These are phyloP conservation scores for Malassezia restricta DNA, from an alignment of 1,284 basidiomycete species.

Conservation along the genomic window DNA sequence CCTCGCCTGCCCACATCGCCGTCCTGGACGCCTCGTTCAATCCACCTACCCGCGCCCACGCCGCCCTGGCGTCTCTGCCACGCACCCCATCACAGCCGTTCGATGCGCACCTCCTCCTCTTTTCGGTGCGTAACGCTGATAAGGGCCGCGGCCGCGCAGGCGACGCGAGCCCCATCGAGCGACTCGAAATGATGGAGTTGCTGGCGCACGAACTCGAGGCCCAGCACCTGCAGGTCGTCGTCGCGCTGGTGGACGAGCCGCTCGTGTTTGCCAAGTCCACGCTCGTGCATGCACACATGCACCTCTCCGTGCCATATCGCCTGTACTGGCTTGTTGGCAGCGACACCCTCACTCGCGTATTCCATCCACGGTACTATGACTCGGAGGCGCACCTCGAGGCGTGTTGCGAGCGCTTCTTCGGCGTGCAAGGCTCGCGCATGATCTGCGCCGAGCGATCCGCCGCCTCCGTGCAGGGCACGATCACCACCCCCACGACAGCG, in stretches of 20 bases:
- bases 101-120: slow-evolving; percentile 66
- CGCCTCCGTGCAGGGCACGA: slow-evolving; percentile 3
- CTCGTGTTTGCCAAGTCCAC: slow-evolving; percentile 73
- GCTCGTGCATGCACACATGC: slow-evolving; percentile 23
- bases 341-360: slow-evolving; percentile 76
- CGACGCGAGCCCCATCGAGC: slow-evolving; percentile 50
- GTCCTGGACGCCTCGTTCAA: slow-evolving; percentile 89
- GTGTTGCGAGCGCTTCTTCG: slow-evolving; percentile 57
- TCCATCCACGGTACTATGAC: slow-evolving; percentile 66
- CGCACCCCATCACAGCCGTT: slow-evolving; percentile 46
- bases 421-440: slow-evolving; percentile 54
- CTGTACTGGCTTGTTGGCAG: slow-evolving; percentile 66
- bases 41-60: slow-evolving; percentile 77
- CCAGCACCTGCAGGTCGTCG: slow-evolving; percentile 50
- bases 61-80: slow-evolving; percentile 57
- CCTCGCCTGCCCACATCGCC: slow-evolving; percentile 35
- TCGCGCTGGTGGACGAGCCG: slow-evolving; percentile 73
- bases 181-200: slow-evolving; percentile 45
- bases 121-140: slow-evolving; percentile 80
- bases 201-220: slow-evolving; percentile 32
- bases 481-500: neutral
- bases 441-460: slow-evolving; percentile 46
- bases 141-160: slow-evolving; percentile 57
- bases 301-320: neutral
- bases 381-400: slow-evolving; percentile 51